These are phyloP conservation scores for Ceratobasidium papillatum DNA, from an alignment of 1,284 basidiomycete genomes.

Conservation along the genomic window DNA sequence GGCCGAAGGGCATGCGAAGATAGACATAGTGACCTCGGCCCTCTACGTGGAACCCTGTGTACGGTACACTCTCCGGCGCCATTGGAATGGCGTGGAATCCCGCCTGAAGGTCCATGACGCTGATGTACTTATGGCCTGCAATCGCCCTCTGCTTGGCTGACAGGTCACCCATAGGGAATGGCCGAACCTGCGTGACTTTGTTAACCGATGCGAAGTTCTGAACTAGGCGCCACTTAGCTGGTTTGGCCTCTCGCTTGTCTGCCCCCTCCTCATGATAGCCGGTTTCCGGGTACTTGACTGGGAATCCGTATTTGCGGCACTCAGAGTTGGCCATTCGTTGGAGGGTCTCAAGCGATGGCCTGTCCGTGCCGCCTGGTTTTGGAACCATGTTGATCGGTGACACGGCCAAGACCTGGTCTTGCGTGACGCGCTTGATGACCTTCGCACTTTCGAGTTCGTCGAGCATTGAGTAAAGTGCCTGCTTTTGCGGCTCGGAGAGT, in stretches of 20 bases:
- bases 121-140: conserved; percentile 51
- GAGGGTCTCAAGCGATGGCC: conserved; percentile 29
- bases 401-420: neutral
- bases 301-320: conserved; percentile 23
- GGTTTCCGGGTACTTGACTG: conserved; percentile 1
- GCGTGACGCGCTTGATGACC: neutral
- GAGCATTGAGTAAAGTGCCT: neutral
- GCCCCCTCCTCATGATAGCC: neutral
- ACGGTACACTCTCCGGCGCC: conserved; percentile 49
- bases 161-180: conserved; percentile 54
- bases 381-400: neutral
- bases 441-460: neutral
- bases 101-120: conserved; percentile 52
- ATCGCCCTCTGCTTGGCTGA: conserved; percentile 51
- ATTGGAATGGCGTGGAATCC: conserved; percentile 54
- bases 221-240: conserved; percentile 52
- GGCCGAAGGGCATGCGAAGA: conserved; percentile 54
- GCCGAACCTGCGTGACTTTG: conserved; percentile 51
- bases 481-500: neutral
- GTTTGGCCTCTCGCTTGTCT: neutral
- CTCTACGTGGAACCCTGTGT: conserved; percentile 54
- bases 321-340: conserved; percentile 41
- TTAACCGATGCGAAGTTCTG: conserved; percentile 53
- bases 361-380: too few species aligned
- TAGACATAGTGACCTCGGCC: conserved; percentile 55